Conservation (phyloP, 371 early-diverging fungal genomes). For the Entomophthora muscae region DNA sequence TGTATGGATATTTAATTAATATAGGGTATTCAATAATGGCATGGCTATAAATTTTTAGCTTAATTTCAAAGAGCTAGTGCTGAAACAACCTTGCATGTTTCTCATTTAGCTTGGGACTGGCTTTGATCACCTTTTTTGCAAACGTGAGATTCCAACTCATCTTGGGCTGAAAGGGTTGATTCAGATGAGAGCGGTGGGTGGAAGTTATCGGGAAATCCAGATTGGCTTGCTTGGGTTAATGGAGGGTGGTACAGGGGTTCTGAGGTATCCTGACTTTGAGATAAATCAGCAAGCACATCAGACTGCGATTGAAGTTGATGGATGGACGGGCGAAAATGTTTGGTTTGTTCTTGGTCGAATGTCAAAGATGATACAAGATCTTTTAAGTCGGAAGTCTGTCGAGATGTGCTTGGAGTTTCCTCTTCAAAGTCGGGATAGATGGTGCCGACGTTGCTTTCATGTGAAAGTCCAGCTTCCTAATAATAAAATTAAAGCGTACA, state of each 20-base stretch:
- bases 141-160: too few relatives aligned
- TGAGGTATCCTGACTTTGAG: too few relatives aligned
- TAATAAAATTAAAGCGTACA: background rate
- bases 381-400: background rate
- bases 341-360: background rate
- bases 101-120: too few relatives aligned
- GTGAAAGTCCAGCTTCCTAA: background rate
- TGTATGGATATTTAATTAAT: too few relatives aligned
- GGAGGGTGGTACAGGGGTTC: background rate
- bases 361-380: background rate
- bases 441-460: background rate
- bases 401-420: background rate
- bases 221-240: background rate
- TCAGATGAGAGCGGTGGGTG: background rate
- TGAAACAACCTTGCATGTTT: too few relatives aligned
- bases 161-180: background rate
- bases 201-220: background rate
- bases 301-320: too few relatives aligned
- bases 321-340: too few relatives aligned
- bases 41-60: too few relatives aligned
- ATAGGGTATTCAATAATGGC: too few relatives aligned
- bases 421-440: background rate
- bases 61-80: too few relatives aligned
- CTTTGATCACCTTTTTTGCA: too few relatives aligned
- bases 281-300: too few relatives aligned